These are phyloP conservation scores for Globisporangium apiculatum DNA, from an alignment of 352 stramenopile genomes.

Conservation along the genomic window DNA sequence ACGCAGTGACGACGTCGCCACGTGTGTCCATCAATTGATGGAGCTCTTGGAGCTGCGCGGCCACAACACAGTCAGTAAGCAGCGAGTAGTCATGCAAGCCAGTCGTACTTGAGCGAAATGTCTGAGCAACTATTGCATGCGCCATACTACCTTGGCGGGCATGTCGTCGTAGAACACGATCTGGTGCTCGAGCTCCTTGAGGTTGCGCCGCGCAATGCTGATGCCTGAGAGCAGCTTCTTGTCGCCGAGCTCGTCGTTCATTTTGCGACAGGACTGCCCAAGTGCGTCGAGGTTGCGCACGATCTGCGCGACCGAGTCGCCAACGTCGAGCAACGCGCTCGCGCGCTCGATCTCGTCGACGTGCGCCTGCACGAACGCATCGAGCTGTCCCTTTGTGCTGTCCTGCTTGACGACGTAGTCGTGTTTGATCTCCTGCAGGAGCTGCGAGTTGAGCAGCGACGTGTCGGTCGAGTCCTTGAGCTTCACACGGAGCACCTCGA, in stretches of 20 bases:
- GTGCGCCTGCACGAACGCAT: slow-evolving; percentile 63
- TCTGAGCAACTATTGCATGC: background rate
- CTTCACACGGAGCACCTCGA: slow-evolving; percentile 74
- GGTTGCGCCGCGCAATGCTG: slow-evolving; percentile 72
- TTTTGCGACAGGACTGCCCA: slow-evolving; percentile 52
- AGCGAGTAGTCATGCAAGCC: background rate
- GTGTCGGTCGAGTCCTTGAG: slow-evolving; percentile 79
- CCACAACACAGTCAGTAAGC: background rate
- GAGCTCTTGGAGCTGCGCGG: slow-evolving; percentile 26
- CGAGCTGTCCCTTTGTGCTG: slow-evolving; percentile 64
- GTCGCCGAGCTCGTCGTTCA: slow-evolving; percentile 80
- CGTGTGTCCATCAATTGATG: slow-evolving; percentile 40
- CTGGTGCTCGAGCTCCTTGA: slow-evolving; percentile 73
- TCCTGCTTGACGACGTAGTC: slow-evolving; percentile 72
- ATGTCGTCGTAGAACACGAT: slow-evolving; percentile 83
- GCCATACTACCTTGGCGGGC: slow-evolving; percentile 33
- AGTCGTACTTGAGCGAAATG: background rate
- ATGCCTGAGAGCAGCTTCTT: slow-evolving; percentile 75
- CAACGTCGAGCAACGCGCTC: slow-evolving; percentile 57
- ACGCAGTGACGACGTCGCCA: slow-evolving; percentile 51
- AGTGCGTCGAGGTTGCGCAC: slow-evolving; percentile 50
- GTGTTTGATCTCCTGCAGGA: slow-evolving; percentile 82
- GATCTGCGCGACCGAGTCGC: slow-evolving; percentile 58
- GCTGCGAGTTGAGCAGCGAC: slow-evolving; percentile 76
- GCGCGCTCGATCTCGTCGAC: slow-evolving; percentile 84